Base-by-base conservation (phyloP, 352 stramenopile genomes). In the Pythium coloratum region DNA sequence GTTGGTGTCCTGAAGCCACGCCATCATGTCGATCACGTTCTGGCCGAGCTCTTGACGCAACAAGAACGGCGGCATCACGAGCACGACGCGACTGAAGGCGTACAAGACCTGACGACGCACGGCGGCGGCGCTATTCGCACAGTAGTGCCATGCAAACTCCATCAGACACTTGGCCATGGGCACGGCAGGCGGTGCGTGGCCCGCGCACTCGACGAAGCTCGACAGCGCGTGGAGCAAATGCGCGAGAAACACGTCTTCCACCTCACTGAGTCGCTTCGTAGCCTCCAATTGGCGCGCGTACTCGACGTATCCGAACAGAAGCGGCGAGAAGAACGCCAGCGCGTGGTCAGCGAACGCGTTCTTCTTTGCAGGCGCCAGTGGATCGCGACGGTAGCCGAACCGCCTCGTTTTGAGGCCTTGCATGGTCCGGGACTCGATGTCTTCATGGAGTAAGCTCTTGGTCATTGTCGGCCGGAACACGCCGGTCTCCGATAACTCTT, bases 71-170 rank as follows among this genome's bases (percentile, higher is more conserved):
- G 85, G 76, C 20, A 82, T 77, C 3, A 90, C 80, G 2, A 94
- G 62, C 46, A 94, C 58, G 56, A 91, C 80, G 54, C 83, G 85
- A 64, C 85, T 92, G n/a, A 91, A 59, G 55, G 74, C 76, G 42
- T 86, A 94, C 20, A 92, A 54, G 33, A 94, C 85, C 58, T 94
- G 85, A 3, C 85, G 80, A 32, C 85, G 81, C 54, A 94, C 83
- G 3, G 81, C 79, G 10, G 85, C 83, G 28, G 72, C 75, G 0
- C 47, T 38, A 51, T 73, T 86, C 2, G 30, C 55, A 9, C 82
- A 82, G 59, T 92, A 72, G 42, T 69, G 70, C 83, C 80, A 94
- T 40, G 81, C 77, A 64, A 92, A 91, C 58, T 90, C 82, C 20
- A 93, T 57, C 40, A 93, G 64, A 24, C 75, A 80, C 56, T 90